phyloP scores from a whole-genome alignment of 805 yeast genomes.

The Wickerhamomyces alni region DNA sequence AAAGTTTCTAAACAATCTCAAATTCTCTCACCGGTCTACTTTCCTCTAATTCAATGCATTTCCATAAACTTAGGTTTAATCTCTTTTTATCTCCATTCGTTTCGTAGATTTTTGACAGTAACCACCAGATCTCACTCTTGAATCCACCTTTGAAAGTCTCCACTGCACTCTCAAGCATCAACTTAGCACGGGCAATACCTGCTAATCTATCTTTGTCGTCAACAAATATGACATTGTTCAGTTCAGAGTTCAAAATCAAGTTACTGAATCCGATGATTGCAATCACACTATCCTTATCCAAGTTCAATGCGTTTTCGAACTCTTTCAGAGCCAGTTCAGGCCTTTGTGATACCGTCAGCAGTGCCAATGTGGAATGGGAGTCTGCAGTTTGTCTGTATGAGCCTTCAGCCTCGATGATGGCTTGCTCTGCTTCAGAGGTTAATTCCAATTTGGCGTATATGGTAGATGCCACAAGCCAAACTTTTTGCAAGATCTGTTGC shows the following conservation, averaged over 20 bases:
- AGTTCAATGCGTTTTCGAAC: conserved; percentile 43
- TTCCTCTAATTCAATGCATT: conserved; percentile 59
- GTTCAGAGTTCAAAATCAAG: conserved; percentile 10
- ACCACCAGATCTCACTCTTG: conserved; percentile 64
- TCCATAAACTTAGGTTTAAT: conserved; percentile 50
- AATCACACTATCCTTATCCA: conserved; percentile 7
- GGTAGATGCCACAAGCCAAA: conserved; percentile 74
- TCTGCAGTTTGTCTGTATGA: conserved; percentile 38
- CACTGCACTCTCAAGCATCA: conserved; percentile 31
- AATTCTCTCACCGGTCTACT: conserved; percentile 45
- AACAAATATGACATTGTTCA: conserved; percentile 30
- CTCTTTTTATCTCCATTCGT: conserved; percentile 43
- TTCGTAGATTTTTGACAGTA: conserved; percentile 58
- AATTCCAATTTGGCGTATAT: conserved; percentile 54
- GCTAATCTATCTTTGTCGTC: conserved; percentile 53
- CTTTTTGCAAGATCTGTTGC: conserved; percentile 40
- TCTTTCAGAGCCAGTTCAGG: conserved; percentile 49
- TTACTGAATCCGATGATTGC: conserved; percentile 18
- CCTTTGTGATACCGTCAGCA: conserved; percentile 29
- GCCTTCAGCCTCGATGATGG: conserved; percentile 66
- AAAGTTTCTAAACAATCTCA: neutral
- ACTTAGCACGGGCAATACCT: conserved; percentile 38
- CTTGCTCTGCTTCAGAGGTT: conserved; percentile 56
- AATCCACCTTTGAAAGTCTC: conserved; percentile 35
- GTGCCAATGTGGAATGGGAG: conserved; percentile 40